Evolutionary conservation across 2,329 filamentous ascomycete species (phyloP).

Genomic region (Alternaria sp.): DNA sequence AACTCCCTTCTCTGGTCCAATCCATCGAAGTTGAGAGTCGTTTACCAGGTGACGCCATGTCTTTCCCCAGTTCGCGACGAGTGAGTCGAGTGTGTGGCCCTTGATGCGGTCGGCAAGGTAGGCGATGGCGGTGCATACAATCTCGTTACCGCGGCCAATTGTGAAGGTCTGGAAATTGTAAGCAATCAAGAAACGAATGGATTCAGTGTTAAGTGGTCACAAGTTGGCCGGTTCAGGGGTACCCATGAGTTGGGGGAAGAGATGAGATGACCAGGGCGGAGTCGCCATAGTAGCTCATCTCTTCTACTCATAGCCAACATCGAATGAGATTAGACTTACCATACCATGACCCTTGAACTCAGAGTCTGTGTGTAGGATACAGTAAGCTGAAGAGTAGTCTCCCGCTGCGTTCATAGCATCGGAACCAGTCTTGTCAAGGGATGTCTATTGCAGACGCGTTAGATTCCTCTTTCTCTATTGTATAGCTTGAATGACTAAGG

Average conservation of each 20-base stretch:
- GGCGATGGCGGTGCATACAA: conserved; percentile 84
- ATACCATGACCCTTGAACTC: conserved; percentile 76
- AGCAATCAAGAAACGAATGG: not conserved
- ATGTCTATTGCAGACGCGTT: conserved; percentile 62
- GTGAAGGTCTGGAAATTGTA: conserved; percentile 66
- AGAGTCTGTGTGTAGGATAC: conserved; percentile 83
- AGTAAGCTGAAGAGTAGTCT: conserved; percentile 94
- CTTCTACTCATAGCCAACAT: not conserved
- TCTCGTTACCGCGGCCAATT: conserved; percentile 88
- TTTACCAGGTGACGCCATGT: conserved; percentile 93
- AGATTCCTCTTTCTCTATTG: not conserved
- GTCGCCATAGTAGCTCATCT: not conserved
- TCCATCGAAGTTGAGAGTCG: conserved; percentile 90
- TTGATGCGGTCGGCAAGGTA: conserved; percentile 78
- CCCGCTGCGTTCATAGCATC: conserved; percentile 96
- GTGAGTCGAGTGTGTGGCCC: conserved; percentile 75
- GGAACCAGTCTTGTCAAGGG: conserved; percentile 92
- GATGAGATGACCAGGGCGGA: not conserved
- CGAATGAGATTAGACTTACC: conserved; percentile 61
- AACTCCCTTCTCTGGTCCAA: conserved; percentile 91
- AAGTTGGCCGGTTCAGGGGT: not conserved
- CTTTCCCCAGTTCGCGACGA: conserved; percentile 81
- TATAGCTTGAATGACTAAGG: not conserved
- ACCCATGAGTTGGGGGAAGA: not conserved
- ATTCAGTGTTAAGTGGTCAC: not conserved